Percentiles rank a stretch among this genome's conserved stretches.
Evolutionary conservation across 163 green algal genomes (phyloP).

Genomic region (Chlorella variabilis): DNA sequence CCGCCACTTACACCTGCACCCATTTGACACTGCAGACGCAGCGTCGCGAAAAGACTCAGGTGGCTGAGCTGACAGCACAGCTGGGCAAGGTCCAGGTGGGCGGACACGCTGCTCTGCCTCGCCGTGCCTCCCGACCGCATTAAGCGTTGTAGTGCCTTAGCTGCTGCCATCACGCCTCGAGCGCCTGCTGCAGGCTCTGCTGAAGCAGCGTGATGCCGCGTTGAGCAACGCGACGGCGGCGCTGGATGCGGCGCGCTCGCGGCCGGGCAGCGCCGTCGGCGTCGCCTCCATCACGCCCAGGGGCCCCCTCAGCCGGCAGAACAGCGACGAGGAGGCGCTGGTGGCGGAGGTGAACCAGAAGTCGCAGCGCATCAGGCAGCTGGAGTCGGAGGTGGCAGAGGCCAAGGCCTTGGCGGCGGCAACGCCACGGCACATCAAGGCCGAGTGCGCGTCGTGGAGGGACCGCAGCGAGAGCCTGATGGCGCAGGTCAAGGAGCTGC

Average conservation of each 20-base stretch:
- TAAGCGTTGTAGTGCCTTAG: too few relatives aligned
- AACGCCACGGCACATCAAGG: background rate
- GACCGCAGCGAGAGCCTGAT: conserved; percentile 32
- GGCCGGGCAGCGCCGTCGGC: background rate
- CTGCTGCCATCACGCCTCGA: too few relatives aligned
- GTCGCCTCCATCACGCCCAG: background rate
- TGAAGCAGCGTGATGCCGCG: conserved; percentile 29
- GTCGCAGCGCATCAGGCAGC: background rate
- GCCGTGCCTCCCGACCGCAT: too few relatives aligned
- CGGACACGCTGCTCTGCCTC: too few relatives aligned
- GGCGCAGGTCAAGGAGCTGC: conserved; percentile 41
- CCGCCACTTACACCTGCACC: background rate
- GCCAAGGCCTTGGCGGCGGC: background rate
- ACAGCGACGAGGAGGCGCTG: conserved; percentile 21
- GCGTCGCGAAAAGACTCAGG: background rate
- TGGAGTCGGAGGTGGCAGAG: conserved; percentile 16
- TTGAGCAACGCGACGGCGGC: background rate
- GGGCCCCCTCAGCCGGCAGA: conserved; percentile 18
- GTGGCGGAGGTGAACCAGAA: background rate
- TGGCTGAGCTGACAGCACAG: conserved; percentile 1
- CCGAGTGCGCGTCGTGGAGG: conserved; percentile 39
- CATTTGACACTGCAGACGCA: background rate
- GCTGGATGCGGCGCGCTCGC: conserved; percentile 14
- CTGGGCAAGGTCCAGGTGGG: background rate
- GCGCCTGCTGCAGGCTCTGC: conserved; percentile 18